phyloP scores from a whole-genome alignment of 192 early-diverging fungal genomes.

The Chytriomyces confervae region DNA sequence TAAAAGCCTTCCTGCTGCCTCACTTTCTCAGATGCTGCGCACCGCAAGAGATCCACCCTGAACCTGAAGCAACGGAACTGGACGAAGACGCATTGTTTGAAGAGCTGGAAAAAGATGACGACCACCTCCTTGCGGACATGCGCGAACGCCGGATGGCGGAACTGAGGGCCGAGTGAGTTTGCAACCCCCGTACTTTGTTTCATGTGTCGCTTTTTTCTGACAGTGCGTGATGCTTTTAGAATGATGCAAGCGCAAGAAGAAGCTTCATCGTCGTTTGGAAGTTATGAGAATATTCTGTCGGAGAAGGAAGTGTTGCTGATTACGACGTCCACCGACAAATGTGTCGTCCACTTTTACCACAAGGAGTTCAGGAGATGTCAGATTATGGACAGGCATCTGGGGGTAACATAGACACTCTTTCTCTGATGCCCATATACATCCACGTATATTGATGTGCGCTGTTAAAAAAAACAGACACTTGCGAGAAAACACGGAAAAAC shows the following conservation, averaged over 20 bases:
- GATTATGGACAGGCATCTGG: conserved; percentile 90
- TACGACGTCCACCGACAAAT: conserved; percentile 69
- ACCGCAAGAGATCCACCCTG: conserved; percentile 2
- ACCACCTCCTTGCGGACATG: conserved; percentile 70
- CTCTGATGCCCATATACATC: not conserved
- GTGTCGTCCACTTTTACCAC: conserved; percentile 89
- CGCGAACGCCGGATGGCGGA: conserved; percentile 87
- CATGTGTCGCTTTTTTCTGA: not conserved
- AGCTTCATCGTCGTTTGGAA: conserved; percentile 69
- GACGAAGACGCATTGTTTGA: conserved; percentile 80
- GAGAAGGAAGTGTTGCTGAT: conserved; percentile 88
- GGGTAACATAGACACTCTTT: conserved; percentile 42
- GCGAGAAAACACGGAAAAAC: conserved; percentile 83
- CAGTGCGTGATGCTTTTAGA: conserved; percentile 44
- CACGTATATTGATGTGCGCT: not conserved
- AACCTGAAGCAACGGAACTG: conserved; percentile 43
- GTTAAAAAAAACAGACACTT: conserved; percentile 47
- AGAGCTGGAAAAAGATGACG: conserved; percentile 83
- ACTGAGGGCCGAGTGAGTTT: conserved; percentile 79
- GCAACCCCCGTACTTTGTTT: not conserved
- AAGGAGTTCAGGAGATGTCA: conserved; percentile 92
- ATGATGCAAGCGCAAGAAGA: conserved; percentile 67
- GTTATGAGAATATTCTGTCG: conserved; percentile 71
- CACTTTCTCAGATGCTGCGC: not conserved
- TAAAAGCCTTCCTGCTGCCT: not conserved